phyloP scores from a whole-genome alignment of 2,329 filamentous ascomycete species.

The Colletotrichum viniferum region DNA sequence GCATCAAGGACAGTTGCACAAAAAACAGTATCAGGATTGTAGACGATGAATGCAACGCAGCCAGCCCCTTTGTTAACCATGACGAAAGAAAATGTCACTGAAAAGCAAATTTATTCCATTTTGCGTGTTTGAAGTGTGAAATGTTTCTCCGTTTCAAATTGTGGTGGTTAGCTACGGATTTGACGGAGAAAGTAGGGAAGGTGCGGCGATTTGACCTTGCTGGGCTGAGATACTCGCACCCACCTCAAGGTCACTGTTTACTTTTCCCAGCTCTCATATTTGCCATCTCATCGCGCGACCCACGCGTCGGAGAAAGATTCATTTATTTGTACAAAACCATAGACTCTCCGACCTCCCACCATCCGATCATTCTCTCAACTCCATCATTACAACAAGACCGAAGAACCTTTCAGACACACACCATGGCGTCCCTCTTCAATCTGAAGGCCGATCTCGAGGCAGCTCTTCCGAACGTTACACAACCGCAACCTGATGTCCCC shows the following conservation, averaged over 20 bases:
- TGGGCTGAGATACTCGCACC: background rate
- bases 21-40: no score
- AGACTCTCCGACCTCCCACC: background rate
- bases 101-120: background rate
- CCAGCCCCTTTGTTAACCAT: background rate
- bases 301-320: background rate
- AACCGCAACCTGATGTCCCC: background rate
- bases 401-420: fast-evolving
- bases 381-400: fast-evolving
- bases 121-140: background rate
- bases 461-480: background rate
- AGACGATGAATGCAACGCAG: no score
- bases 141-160: background rate
- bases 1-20: background rate
- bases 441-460: background rate
- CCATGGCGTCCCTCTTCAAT: background rate
- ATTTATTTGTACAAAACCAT: background rate
- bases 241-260: background rate
- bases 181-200: background rate
- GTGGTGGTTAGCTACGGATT: background rate
- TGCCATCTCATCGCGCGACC: background rate
- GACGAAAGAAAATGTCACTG: background rate
- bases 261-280: background rate
- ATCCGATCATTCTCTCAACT: background rate
- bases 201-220: background rate